Evolutionary conservation across 495 filamentous ascomycete genomes (phyloP), one percentile per base, ranked within the genome.

Genomic region (Neurospora sp.): DNA sequence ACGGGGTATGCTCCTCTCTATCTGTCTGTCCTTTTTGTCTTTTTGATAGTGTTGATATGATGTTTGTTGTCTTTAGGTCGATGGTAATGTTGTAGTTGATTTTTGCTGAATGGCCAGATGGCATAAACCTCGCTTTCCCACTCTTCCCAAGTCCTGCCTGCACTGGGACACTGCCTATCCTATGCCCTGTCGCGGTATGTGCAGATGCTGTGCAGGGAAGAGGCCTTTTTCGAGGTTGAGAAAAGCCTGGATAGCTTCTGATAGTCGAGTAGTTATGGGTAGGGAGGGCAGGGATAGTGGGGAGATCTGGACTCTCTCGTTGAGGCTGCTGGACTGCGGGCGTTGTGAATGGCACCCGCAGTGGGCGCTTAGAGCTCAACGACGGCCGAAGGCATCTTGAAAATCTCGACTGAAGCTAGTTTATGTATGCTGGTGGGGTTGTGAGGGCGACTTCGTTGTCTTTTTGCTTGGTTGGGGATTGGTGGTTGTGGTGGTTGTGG

Each of bases 361-460:
- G 93, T 89, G 91, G 89, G 88, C 85, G 85, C 92, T 94, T 92
- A 96, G 92, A 96, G 93, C 92, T 91, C 92, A 93, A 90, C 92
- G 92, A 93, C 88, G 85, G 92, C 92, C 92, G 92, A 88, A 84
- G 90, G 92, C 90, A 90, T 90, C 85, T 86, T 89, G 80, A 76
- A 69, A 82, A 89, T 86, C 86, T 93, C 89, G 92, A 96, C 93
- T 89, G 91, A 92, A 91, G 89, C 87, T 86, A 76, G 79, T 69
- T 71, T 72, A 76, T 77, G 77, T 77, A 73, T 74, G 74, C 81
- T 82, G 79, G 75, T 79, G 77, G 75, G 74, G 77, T 87, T 89
- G 84, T 82, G 85, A 66, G 54, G 54, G 54, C 85, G 89, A 91
- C 89, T 91, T 91, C 87, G 88, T 89, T 90, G 90, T 90, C 88